Conservation (phyloP, 2,329 filamentous ascomycete species). For the Nothomitra cinnamomea region DNA sequence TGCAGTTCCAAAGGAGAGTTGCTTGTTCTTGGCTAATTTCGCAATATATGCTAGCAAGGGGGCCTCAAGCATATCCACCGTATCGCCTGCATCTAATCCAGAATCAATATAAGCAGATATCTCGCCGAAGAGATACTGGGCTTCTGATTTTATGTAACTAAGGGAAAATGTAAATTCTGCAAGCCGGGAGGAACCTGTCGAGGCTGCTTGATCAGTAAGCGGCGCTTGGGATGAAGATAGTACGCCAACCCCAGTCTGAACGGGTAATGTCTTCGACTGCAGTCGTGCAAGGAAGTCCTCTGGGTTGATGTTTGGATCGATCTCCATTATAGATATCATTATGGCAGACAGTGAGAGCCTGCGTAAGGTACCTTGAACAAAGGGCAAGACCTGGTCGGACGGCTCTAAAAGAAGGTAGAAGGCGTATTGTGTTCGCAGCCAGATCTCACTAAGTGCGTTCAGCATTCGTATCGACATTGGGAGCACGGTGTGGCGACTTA, state of each 20-base stretch:
- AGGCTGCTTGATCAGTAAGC: background rate
- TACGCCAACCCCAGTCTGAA: background rate
- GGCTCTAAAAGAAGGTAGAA: background rate
- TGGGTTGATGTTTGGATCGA: background rate
- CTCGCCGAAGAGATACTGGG: constrained; percentile 1
- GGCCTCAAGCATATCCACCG: background rate
- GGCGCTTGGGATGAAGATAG: background rate
- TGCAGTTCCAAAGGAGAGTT: constrained; percentile 1
- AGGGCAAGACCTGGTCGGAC: background rate
- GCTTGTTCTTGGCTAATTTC: constrained; percentile 2
- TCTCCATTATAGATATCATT: background rate
- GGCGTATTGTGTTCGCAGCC: background rate
- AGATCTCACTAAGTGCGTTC: background rate
- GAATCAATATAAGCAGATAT: constrained; percentile 1
- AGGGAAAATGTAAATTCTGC: background rate
- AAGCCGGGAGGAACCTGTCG: background rate
- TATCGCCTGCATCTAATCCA: background rate
- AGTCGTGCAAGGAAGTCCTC: background rate
- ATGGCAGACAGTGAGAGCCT: background rate
- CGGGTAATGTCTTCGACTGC: background rate
- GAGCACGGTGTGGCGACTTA: background rate
- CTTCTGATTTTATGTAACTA: background rate
- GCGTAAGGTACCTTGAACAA: background rate
- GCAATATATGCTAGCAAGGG: background rate
- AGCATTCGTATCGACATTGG: background rate